These are phyloP conservation scores for Blastosporella zonata DNA, from an alignment of 1,284 basidiomycete genomes.

Conservation along the genomic window DNA sequence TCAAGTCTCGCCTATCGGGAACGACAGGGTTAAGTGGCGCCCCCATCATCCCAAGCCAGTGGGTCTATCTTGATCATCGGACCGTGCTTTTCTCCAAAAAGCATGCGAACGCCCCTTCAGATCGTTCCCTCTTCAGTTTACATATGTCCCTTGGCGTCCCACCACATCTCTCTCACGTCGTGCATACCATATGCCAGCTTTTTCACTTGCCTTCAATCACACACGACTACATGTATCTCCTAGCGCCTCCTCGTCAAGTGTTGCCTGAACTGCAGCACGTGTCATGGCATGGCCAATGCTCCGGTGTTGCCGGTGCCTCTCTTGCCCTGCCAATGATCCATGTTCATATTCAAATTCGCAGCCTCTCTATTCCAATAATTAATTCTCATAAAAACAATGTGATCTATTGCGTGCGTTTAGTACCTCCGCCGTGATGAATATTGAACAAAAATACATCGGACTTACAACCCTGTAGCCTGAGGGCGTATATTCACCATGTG, in stretches of 20 bases:
- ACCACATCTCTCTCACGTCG: conserved; percentile 16
- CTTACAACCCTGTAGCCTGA: background rate
- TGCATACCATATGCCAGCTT: conserved; percentile 1
- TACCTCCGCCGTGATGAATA: background rate
- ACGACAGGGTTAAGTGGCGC: conserved; percentile 1
- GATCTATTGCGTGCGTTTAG: background rate
- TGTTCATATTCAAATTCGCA: background rate
- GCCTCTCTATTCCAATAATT: background rate
- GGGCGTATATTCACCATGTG: background rate
- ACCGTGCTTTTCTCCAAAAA: conserved; percentile 7
- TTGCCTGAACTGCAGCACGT: background rate
- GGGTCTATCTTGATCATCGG: conserved; percentile 10
- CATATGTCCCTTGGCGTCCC: conserved; percentile 13
- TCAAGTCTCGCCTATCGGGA: background rate
- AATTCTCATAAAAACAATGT: background rate
- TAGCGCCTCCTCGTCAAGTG: conserved; percentile 6
- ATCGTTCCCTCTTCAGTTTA: background rate
- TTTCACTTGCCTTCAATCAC: conserved; percentile 9
- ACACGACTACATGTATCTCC: conserved; percentile 1
- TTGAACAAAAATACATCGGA: background rate
- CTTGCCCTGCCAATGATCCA: background rate
- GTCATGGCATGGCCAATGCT: too few species aligned
- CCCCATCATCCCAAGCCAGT: conserved; percentile 3
- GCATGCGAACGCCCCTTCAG: conserved; percentile 8
- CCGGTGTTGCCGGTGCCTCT: too few species aligned